Base-by-base conservation (phyloP, 2,329 filamentous ascomycete species). In the Penicillium sp. region DNA sequence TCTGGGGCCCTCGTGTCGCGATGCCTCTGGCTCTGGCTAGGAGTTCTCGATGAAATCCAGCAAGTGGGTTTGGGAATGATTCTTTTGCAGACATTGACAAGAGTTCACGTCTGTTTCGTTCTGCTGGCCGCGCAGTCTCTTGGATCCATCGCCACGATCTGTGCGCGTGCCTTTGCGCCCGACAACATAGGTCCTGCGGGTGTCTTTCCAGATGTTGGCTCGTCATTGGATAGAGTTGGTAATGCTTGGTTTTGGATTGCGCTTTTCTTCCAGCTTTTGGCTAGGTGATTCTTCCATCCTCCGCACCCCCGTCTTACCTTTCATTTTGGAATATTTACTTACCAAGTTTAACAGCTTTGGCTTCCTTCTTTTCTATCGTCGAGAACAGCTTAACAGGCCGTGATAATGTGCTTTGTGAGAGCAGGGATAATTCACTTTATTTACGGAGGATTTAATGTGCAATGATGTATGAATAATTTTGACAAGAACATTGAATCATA, bases 11-110 rank as follows among this genome's bases (percentile, higher is more conserved):
- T 88, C 1, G 70, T 85, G 7, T 83, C 83, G 2, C 78, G 86
- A 43, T 74, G 77, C 53, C 72, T 88, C 5, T 89, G 86, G 86
- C 77, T 89, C 10, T 89, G 86, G 86, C 80, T 89, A 0, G 86
- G 86, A 39, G 79, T 88, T 4, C 75, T 89, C 8, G 86, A 89
- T 63, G 80, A 84, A 9, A 73, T 89, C 6, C 86, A 89, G 68
- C 85, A 85, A 39, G 82, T 88, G 2, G 86, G 86, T 2, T 82
- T 89, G 53, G 86, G 86, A 54, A 89, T 88, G 85, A 84, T 89
- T 50, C 75, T 89, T 5, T 73, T 89, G 43, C 84, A 87, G 68
- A 88, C 86, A 1, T 71, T 87, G 61, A 88, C 86, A 1, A 76
- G 86, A 19, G 80, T 87, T 68, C 86, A 89, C 65, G 85, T 88